Evolutionary conservation across 495 filamentous ascomycete genomes (phyloP), one percentile per base, ranked within the genome.

Genomic region (Xeromyces bisporus): DNA sequence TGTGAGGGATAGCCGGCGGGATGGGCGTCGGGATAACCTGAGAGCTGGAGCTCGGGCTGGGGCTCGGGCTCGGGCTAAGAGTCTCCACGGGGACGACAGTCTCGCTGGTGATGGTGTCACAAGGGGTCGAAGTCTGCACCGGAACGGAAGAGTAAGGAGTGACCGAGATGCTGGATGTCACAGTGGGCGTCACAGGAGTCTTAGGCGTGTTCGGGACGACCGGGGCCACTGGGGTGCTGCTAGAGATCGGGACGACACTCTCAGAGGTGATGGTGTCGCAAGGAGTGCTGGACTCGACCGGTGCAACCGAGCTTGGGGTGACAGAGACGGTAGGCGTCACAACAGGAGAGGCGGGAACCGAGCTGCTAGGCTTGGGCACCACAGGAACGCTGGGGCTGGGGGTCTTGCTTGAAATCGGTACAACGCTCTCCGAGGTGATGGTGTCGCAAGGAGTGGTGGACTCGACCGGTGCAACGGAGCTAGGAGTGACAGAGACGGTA

Each of bases 191-290:
- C 15, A 25, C 29, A 23, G 33, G 11, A 13, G 31, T 23, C 23
- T 31, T 13, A 18, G 41, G 36, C 18, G 44, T 18, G 30, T 28
- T 37, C n/a, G n/a, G n/a, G n/a, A n/a, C n/a, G n/a, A n/a, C n/a
- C n/a, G n/a, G n/a, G n/a, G n/a, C n/a, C n/a, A n/a, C n/a, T n/a
- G 39, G 35, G 20, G 27, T 35, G n/a, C n/a, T n/a, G n/a, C n/a
- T n/a, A n/a, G n/a, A n/a, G n/a, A n/a, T n/a, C n/a, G n/a, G n/a
- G n/a, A n/a, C n/a, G n/a, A n/a, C n/a, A n/a, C n/a, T n/a, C n/a
- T n/a, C n/a, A n/a, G n/a, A n/a, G n/a, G n/a, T n/a, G n/a, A n/a
- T n/a, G n/a, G n/a, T n/a, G n/a, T n/a, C n/a, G n/a, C n/a, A n/a
- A n/a, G n/a, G n/a, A n/a, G n/a, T n/a, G n/a, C n/a, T n/a, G n/a